Evolutionary conservation across 2,329 filamentous ascomycete genomes (phyloP).

Genomic region (Chrysoporthe deuterocubensis): DNA sequence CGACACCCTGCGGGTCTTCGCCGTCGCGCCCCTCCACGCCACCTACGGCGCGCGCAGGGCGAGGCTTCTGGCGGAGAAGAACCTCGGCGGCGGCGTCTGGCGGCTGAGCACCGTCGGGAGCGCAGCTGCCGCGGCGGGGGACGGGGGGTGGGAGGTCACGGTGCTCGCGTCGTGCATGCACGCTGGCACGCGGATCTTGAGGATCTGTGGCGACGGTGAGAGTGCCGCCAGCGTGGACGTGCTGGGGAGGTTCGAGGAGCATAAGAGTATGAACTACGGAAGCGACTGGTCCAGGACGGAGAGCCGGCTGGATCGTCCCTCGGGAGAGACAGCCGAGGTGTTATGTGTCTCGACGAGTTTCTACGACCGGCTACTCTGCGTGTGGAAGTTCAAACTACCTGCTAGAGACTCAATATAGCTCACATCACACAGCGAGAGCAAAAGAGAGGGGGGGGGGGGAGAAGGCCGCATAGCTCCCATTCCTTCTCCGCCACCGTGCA

Average conservation of each 20-base stretch:
- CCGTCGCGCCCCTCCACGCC: constrained; percentile 47
- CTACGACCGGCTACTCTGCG: constrained; percentile 71
- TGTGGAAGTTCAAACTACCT: constrained; percentile 55
- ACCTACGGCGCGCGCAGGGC: constrained; percentile 48
- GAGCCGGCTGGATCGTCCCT: constrained; percentile 20
- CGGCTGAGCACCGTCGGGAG: constrained; percentile 66
- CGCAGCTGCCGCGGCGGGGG: constrained; percentile 4
- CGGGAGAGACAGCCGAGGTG: constrained; percentile 36
- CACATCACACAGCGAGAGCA: neutral
- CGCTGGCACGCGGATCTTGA: constrained; percentile 73
- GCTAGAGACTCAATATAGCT: neutral
- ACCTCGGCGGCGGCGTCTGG: constrained; percentile 86
- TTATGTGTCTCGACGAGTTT: constrained; percentile 74
- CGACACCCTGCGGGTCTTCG: constrained; percentile 74
- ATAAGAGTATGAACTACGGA: constrained; percentile 94
- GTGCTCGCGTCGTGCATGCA: constrained; percentile 89
- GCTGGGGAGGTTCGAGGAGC: constrained; percentile 76
- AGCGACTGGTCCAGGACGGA: constrained; percentile 65
- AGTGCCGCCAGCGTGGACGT: constrained; percentile 55
- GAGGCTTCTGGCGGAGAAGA: constrained; percentile 63
- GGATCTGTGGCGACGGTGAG: constrained; percentile 40
- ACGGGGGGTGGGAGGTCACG: constrained; percentile 33
- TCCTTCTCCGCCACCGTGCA: too few species aligned
- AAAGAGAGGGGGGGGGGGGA: neutral
- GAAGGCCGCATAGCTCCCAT: too few species aligned